Percentiles rank a stretch among this genome's conserved stretches.
These are phyloP conservation scores for Lantana camara DNA, from an alignment of 257 asterid genomes.

Conservation along the genomic window DNA sequence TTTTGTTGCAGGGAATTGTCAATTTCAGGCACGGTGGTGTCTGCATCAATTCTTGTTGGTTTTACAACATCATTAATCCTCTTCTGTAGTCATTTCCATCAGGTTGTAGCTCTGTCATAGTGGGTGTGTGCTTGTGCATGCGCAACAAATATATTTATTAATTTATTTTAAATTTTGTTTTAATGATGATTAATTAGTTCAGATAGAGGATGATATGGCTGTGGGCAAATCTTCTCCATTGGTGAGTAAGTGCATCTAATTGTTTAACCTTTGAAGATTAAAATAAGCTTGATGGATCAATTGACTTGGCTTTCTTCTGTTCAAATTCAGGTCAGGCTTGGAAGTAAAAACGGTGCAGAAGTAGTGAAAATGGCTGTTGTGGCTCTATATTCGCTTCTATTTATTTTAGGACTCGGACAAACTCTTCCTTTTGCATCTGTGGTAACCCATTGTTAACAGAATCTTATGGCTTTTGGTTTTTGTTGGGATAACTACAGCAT, in stretches of 20 bases:
- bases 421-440: conserved; percentile 65
- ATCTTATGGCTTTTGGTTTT: background rate
- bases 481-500: no score
- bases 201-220: conserved; percentile 76
- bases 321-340: conserved; percentile 71
- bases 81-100: conserved; percentile 95
- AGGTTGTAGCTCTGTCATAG: conserved; percentile 45
- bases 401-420: conserved; percentile 60
- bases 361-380: conserved; percentile 57
- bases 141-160: background rate
- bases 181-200: conserved; percentile 26
- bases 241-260: conserved; percentile 42
- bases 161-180: conserved; percentile 33
- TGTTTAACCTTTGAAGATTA: conserved; percentile 6
- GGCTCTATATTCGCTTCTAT: conserved; percentile 51
- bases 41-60: conserved; percentile 86
- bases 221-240: conserved; percentile 75
- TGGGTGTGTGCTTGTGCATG: background rate
- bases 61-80: conserved; percentile 84
- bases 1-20: conserved; percentile 50
- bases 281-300: background rate
- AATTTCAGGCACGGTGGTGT: conserved; percentile 57
- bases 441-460: conserved; percentile 38
- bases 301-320: background rate
- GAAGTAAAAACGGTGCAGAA: conserved; percentile 61